Percentiles rank a stretch among this genome's conserved stretches.
Conservation (phyloP, 1,284 basidiomycete species). For the Ustilago curta region DNA sequence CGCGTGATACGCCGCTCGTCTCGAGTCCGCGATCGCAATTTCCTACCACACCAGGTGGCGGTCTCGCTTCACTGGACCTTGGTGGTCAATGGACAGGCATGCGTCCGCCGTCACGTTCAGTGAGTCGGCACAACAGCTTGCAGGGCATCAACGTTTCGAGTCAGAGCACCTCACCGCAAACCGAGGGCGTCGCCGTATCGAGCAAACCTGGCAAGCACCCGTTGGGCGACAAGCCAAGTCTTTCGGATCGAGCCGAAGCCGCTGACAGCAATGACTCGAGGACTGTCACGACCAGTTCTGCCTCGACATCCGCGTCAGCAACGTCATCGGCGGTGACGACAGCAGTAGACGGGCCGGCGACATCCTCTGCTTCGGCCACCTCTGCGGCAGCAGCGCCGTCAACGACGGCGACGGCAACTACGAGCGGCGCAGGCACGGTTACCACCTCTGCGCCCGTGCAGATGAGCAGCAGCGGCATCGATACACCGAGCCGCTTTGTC, state of each 20-base stretch:
- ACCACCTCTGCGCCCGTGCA: conserved; percentile 29
- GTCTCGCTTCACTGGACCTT: conserved; percentile 41
- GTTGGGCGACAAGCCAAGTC: conserved; percentile 36
- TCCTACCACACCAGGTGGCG: conserved; percentile 35
- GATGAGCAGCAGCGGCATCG: conserved; percentile 38
- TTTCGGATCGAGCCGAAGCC: conserved; percentile 14
- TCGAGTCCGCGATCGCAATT: conserved; percentile 55
- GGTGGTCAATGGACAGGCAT: conserved; percentile 51
- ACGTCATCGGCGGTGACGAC: conserved; percentile 16
- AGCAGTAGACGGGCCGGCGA: background rate
- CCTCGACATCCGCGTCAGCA: conserved; percentile 11
- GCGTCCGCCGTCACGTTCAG: conserved; percentile 42
- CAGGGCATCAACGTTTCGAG: conserved; percentile 39
- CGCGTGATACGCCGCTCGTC: conserved; percentile 64
- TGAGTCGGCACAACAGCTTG: conserved; percentile 53
- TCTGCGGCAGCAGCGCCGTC: conserved; percentile 14
- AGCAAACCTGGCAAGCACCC: conserved; percentile 34
- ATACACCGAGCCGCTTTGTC: conserved; percentile 52
- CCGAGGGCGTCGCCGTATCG: conserved; percentile 25
- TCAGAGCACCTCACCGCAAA: conserved; percentile 40
- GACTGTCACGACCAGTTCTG: conserved; percentile 8
- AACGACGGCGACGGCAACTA: conserved; percentile 5
- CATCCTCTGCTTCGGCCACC: conserved; percentile 5
- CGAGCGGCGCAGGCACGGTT: conserved; percentile 5
- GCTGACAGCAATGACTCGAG: conserved; percentile 15